Conservation (phyloP, 1,284 basidiomycete species). For the Sparassis latifolia region DNA sequence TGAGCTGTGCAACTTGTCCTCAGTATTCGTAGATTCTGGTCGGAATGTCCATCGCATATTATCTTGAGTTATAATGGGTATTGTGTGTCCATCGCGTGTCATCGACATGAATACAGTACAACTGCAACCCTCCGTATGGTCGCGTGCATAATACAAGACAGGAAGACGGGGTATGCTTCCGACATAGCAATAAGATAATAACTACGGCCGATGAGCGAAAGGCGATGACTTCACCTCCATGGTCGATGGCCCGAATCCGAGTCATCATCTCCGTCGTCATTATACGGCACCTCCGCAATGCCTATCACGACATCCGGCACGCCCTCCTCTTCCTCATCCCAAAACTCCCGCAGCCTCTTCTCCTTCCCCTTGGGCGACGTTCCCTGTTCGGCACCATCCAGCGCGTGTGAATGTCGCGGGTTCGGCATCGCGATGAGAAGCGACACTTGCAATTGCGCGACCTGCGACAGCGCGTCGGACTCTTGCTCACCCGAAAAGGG, state of each 20-base stretch:
- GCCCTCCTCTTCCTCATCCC: constrained; percentile 27
- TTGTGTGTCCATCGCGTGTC: not conserved
- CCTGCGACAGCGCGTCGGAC: constrained; percentile 11
- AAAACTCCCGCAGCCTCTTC: constrained; percentile 13
- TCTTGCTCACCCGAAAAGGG: not conserved
- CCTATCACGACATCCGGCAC: constrained; percentile 45
- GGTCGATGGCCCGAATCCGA: not conserved
- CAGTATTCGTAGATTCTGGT: not conserved
- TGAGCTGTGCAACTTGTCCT: not conserved
- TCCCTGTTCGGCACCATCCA: constrained; percentile 5
- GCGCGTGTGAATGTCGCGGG: constrained; percentile 21
- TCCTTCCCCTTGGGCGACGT: constrained; percentile 23
- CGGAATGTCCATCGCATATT: no score
- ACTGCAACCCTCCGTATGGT: not conserved
- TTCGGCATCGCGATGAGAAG: constrained; percentile 62
- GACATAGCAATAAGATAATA: not conserved
- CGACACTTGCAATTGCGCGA: constrained; percentile 38
- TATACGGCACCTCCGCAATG: constrained; percentile 29
- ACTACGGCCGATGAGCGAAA: not conserved
- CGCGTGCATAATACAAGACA: not conserved
- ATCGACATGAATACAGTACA: not conserved
- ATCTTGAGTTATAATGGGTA: not conserved
- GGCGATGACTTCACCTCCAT: not conserved
- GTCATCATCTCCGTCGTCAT: not conserved
- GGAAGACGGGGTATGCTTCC: no score